phyloP scores from a whole-genome alignment of 192 early-diverging fungal species.

The Podila epigama region DNA sequence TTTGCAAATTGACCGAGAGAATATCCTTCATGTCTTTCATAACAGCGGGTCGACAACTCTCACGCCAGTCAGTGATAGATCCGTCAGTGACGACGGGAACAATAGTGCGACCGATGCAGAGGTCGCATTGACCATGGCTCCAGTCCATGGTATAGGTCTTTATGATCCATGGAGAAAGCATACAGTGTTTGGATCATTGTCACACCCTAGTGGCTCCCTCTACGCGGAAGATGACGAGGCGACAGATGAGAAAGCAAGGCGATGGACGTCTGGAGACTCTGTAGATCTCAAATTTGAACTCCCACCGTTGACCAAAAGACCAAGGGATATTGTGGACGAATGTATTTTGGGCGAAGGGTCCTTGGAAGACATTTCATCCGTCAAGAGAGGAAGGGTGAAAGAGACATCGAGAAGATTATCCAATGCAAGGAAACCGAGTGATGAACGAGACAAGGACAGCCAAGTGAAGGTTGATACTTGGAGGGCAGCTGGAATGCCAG shows the following conservation, averaged over 20 bases:
- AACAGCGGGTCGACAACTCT: too few species aligned
- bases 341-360: background rate
- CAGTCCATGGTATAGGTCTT: background rate
- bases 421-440: background rate
- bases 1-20: constrained; percentile 2
- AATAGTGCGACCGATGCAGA: too few species aligned
- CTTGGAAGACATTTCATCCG: background rate
- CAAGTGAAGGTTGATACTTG: background rate
- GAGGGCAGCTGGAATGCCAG: constrained; percentile 15
- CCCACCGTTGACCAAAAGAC: constrained; percentile 20
- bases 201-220: background rate
- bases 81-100: too few species aligned
- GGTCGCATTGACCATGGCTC: background rate
- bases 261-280: background rate
- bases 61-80: too few species aligned
- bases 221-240: background rate
- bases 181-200: background rate
- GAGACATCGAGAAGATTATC: background rate
- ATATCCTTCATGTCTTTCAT: constrained; percentile 10
- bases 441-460: background rate
- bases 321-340: constrained; percentile 32
- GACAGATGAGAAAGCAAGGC: too few species aligned
- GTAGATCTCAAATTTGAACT: constrained; percentile 16
- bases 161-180: background rate
- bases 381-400: background rate